A percentile compares a stretch with the other conserved stretches of the same genome.
Conservation (phyloP, 495 filamentous ascomycete genomes). For the Aspergillus cristatus region DNA sequence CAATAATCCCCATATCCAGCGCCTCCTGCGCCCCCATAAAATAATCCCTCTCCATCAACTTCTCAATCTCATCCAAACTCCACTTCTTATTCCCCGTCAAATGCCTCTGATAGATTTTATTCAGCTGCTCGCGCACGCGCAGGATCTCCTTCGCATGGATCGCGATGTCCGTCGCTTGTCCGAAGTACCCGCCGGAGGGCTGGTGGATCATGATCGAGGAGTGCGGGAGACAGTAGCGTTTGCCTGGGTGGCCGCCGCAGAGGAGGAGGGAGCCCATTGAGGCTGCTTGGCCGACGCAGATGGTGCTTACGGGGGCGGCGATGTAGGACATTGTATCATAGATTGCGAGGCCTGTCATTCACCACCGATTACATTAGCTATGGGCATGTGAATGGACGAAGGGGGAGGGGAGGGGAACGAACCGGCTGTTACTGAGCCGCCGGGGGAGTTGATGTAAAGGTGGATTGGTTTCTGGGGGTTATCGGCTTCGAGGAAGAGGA, state of each 20-base stretch:
- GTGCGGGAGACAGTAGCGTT: conserved; percentile 83
- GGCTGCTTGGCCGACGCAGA: conserved; percentile 90
- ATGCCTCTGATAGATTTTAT: conserved; percentile 81
- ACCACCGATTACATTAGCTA: conserved; percentile 3
- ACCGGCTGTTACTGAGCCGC: conserved; percentile 87
- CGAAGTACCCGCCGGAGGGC: conserved; percentile 81
- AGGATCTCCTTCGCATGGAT: conserved; percentile 97
- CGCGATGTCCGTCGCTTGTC: conserved; percentile 85
- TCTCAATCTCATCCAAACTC: conserved; percentile 73
- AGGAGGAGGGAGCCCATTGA: conserved; percentile 90
- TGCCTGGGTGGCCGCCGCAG: conserved; percentile 74
- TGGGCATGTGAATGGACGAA: not conserved
- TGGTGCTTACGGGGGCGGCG: conserved; percentile 79
- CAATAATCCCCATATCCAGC: conserved; percentile 79
- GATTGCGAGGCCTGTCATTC: conserved; percentile 64
- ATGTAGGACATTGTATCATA: conserved; percentile 99
- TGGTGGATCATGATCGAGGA: conserved; percentile 95
- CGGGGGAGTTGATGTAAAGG: conserved; percentile 96
- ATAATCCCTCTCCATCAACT: conserved; percentile 91
- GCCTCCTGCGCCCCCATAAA: conserved; percentile 88
- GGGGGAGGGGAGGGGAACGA: conserved; percentile 1
- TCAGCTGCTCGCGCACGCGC: conserved; percentile 72
- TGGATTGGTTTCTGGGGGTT: conserved; percentile 88
- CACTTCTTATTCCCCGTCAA: conserved; percentile 61
- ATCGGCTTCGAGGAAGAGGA: conserved; percentile 96